Evolutionary conservation across 116 monocot genomes (phyloP), one percentile per base, ranked within the genome.

Genomic region (Phalaenopsis hybrid): DNA sequence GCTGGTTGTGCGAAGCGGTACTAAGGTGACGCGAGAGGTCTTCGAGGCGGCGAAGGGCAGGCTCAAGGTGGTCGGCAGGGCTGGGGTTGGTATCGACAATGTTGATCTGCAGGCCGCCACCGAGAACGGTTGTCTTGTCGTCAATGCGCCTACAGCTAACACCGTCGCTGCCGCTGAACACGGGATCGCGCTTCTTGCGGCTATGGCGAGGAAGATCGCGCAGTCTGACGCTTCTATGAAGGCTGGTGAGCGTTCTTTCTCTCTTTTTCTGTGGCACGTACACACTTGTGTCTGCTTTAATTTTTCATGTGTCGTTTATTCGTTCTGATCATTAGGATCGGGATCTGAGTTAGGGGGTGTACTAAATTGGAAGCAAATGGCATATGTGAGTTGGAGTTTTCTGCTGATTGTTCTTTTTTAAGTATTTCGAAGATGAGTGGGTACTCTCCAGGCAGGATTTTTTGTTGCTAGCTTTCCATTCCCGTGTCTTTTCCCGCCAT

Each of bases 51-150:
- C 90, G 1, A 80, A 79, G 63, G 89, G 91, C 28, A 58, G 91
- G 85, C 87, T 95, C 44, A 86, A 83, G 80, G 95, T 95, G 5
- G 92, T 95, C 6, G 95, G 95, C 7, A 81, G 95, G 15, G 95
- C 95, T 16, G 95, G 95, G 2, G 94, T 94, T n/a, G 94, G 94
- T 52, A 94, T 94, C 81, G 94, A 94, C 85, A 94, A 94, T 77
- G 94, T 94, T 2, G 94, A 94, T 78, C 88, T 94, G 41, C 92
- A 92, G 82, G 94, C 94, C 13, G 94, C 94, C 17, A 94, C 94
- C 4, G 94, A 94, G 92, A 74, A 57, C 63, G 94, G 94, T 2
- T 92, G 92, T 75, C 89, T 94, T 21, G 94, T 94, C 18, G 94
- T 94, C 44, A 94, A 94, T 70, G 94, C 94, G 9, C 94, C 94